Evolutionary conservation across 805 yeast genomes (phyloP).

Genomic region (Saccharomyces eubayanus): DNA sequence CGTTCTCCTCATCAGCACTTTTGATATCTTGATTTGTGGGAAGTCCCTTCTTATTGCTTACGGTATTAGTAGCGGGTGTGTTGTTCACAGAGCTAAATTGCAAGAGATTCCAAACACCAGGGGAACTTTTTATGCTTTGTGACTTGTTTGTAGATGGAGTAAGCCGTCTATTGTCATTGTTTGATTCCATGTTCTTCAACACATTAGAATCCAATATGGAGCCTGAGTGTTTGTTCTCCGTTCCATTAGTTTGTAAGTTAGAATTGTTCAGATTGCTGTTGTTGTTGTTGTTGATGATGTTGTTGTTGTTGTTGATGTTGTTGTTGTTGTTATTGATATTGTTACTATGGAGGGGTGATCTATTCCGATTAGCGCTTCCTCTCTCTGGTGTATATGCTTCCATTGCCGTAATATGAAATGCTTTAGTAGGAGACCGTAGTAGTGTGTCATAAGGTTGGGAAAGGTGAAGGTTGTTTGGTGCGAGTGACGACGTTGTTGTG

Average conservation of each 20-base stretch:
- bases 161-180: slow-evolving; percentile 3
- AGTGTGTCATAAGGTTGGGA: slow-evolving; percentile 22
- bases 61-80: slow-evolving; percentile 21
- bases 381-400: slow-evolving; percentile 63
- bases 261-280: too few relatives aligned
- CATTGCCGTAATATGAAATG: slow-evolving; percentile 41
- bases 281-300: too few relatives aligned
- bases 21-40: slow-evolving; percentile 8
- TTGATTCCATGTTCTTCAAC: not conserved
- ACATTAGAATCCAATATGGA: not conserved
- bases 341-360: slow-evolving; percentile 13
- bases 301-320: not conserved
- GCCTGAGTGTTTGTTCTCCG: not conserved
- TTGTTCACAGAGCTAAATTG: slow-evolving; percentile 51
- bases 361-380: slow-evolving; percentile 30
- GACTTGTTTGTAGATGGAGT: slow-evolving; percentile 10
- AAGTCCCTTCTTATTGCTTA: slow-evolving; percentile 3
- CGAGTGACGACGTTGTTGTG: slow-evolving; percentile 6
- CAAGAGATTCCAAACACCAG: slow-evolving; percentile 89
- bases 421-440: slow-evolving; percentile 34
- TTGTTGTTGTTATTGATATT: not conserved
- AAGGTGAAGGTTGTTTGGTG: slow-evolving; percentile 9
- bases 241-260: not conserved
- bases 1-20: slow-evolving; percentile 6
- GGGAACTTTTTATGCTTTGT: slow-evolving; percentile 42